Evolutionary conservation across 495 filamentous ascomycete genomes (phyloP), one percentile per base, ranked within the genome.

Genomic region (Talaromyces thailandensis): DNA sequence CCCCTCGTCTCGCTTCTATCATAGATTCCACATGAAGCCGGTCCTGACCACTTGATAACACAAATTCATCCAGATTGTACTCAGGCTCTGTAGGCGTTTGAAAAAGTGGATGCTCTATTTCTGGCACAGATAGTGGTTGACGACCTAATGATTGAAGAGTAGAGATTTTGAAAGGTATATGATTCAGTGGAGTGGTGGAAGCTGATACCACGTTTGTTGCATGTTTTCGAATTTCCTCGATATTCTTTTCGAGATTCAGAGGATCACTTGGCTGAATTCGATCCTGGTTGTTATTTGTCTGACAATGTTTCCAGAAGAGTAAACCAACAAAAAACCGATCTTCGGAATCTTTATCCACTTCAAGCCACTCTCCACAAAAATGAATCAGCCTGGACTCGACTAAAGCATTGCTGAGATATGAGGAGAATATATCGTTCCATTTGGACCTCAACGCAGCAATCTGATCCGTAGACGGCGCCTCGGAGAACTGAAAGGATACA

Each of bases 1-100:
- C 50, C 50, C 23, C 25, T 53, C 25, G 50, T 28, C 50, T 53
- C 50, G 50, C 50, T 28, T 53, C 23, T 24, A 60, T 60, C 56
- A 63, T 63, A 58, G 55, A 58, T 63, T 63, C 62, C 55, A 60
- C 28, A 50, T 63, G 55, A 37, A 51, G 40, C 62, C 50, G 50
- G 50, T 53, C 50, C 50, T 53, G 21, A 28, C 50, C 50, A 24
- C 50, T 24, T 53, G 50, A 53, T 53, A 53, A 53, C 25, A 28
- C 25, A 53, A 53, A 53, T 59, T 60, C 56, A 31, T 63, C 26
- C 23, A 43, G 18, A 55, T 43, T 60, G 40, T 63, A 63, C 48
- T 32, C 51, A 29, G 56, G 62, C 26, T 51, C 25, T 31, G 58
- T 55, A 52, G 50, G 50, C 25, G 56, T 58, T 59, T 63, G 62